Evolutionary conservation across 257 asterid genomes (phyloP).

Genomic region (Solanum neorickii): DNA sequence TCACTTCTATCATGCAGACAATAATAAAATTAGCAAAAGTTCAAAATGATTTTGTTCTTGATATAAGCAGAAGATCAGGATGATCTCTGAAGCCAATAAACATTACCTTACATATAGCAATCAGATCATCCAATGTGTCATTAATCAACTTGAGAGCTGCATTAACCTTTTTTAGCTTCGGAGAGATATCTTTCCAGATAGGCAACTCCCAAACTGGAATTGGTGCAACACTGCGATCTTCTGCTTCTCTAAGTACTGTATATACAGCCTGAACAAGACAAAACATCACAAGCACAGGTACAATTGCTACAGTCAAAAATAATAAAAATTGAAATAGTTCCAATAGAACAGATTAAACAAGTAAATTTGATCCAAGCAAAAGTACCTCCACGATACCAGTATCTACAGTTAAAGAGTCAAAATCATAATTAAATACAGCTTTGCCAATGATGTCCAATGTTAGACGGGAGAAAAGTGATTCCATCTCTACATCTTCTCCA

Average conservation of each 20-base stretch:
- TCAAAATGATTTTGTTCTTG: background rate
- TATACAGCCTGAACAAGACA: conserved; percentile 75
- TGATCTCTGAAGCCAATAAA: background rate
- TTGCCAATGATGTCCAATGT: conserved; percentile 93
- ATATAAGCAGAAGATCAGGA: background rate
- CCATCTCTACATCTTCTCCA: conserved; percentile 96
- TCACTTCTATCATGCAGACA: background rate
- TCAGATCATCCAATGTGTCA: conserved; percentile 64
- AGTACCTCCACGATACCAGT: conserved; percentile 87
- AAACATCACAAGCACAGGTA: background rate
- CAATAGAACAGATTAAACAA: background rate
- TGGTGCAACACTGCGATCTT: conserved; percentile 85
- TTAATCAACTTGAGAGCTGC: conserved; percentile 77
- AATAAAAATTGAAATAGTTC: background rate
- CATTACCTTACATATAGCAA: conserved; percentile 85
- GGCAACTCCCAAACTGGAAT: conserved; percentile 99
- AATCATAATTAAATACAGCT: conserved; percentile 94
- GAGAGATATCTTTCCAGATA: conserved; percentile 94
- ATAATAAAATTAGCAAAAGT: background rate
- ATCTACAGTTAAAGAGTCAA: conserved; percentile 79
- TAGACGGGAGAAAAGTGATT: conserved; percentile 92
- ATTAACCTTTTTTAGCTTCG: conserved; percentile 75
- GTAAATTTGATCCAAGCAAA: background rate
- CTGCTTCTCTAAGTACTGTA: conserved; percentile 88
- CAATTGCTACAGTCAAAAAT: background rate